Base-by-base conservation (phyloP, 805 yeast species). In the Candida railenensis region DNA sequence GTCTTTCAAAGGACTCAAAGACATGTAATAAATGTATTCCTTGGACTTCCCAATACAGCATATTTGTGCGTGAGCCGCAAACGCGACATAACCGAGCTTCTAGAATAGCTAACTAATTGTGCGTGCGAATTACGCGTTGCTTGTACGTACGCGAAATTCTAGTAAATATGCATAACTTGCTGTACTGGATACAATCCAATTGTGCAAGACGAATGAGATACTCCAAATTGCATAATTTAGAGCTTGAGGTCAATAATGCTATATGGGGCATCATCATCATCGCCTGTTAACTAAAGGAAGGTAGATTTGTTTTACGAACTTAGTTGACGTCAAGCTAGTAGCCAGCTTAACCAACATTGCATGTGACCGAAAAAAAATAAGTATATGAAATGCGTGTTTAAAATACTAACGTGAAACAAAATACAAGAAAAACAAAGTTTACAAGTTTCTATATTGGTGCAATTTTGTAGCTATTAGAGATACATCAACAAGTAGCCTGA, bases 351-450 rank as follows among this genome's bases (percentile, higher is more conserved):
- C 20, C 5, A 36, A 36, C 39, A 16, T 16, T 36, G 39, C 39
- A 36, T 36, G 39, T 36, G 39, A 36, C 21, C 21, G 8, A 34
- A 34, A 34, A 8, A 5, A 4, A 12, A 18, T 36, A 36, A n/a
- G 16, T 36, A 16, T 36, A 15, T 36, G 4, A 12, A 18, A 36
- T 5, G 12, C 19, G 22, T 19, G 19, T 16, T 20, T 4, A 12
- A 36, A 36, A 36, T 36, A 36, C 39, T 36, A 19, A 15, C 21
- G n/a, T 36, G 39, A 36, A 36, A 36, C 39, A 36, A 36, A 36
- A 18, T 33, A 33, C 30, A 25, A 25, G 30, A 25, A 25, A 25
- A 25, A 25, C 30, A 25, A 25, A 25, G 11, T 25, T 25, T 25
- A 25, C 9, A 25, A 25, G 30, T 25, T 25, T 25, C 30, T 25